Evolutionary conservation across 177 flowering plant genomes (phyloP), one percentile per base, ranked within the genome.

Genomic region (Vitis hybrid): DNA sequence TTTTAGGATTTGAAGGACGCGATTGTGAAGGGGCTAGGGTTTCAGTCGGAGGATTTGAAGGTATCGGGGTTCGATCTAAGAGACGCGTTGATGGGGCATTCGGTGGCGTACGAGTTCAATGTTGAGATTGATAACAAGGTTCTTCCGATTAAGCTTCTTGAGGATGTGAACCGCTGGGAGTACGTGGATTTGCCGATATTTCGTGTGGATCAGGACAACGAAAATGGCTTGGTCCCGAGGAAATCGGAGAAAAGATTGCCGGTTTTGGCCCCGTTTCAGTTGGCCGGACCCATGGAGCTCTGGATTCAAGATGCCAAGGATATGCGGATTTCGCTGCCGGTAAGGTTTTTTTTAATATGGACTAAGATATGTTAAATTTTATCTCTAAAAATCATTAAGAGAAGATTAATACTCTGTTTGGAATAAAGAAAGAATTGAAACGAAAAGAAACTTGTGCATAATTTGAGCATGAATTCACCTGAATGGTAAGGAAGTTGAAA

Each of bases 221-320:
- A 75, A 66, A 80, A 79, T 32, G 83, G 79, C 3, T 80, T 91
- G 83, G 86, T 80, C 26, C 78, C 83, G 74, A 80, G 50, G 21
- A 65, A 62, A 12, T 15, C 74, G 10, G 76, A 79, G 4, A 63
- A 49, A 2, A 79, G 62, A 48, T 70, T 77, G 77, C 94, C 97
- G 2, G 97, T 89, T 67, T 73, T 96, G 81, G 93, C 91, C 11
- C 98, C 98, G 17, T 96, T 96, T 74, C 97, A 95, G 79, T 78
- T 96, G 73, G 97, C 93, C 2, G 97, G 99, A 19, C 98, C 97
- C 1, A 92, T 96, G 97, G 98, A 96, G 82, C 79, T 96, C 1
- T 96, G 98, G 98, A 89, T 96, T 81, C 97, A 92, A 78, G 98
- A 96, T 72, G 98, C 89, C 45, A 82, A 93, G 40, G 86, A 88